Evolutionary conservation across 2,329 filamentous ascomycete genomes (phyloP).

Genomic region (Colletotrichum spaethianum): DNA sequence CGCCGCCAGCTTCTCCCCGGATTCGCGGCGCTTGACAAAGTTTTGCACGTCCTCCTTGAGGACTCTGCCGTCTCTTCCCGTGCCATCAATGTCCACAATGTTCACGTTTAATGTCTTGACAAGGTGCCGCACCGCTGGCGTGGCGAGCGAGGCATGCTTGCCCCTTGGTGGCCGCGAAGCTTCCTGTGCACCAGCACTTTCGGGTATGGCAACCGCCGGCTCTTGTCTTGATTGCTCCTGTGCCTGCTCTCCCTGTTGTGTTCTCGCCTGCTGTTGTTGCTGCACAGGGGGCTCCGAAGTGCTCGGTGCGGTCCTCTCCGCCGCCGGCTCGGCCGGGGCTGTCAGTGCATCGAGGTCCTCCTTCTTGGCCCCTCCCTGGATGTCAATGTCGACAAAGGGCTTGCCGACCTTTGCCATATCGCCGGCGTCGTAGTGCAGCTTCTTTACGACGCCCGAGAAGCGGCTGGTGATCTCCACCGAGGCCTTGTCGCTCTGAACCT

Average conservation of each 20-base stretch:
- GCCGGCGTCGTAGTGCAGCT: constrained; percentile 93
- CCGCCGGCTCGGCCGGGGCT: constrained; percentile 18
- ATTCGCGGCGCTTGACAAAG: constrained; percentile 71
- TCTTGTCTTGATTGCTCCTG: constrained; percentile 31
- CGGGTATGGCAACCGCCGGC: neutral
- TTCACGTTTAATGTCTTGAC: constrained; percentile 84
- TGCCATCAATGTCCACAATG: constrained; percentile 84
- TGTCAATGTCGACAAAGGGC: constrained; percentile 95
- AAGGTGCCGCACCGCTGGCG: constrained; percentile 91
- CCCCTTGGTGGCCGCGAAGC: constrained; percentile 60
- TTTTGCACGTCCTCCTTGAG: constrained; percentile 91
- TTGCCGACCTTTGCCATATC: constrained; percentile 97
- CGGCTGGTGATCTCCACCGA: constrained; percentile 92
- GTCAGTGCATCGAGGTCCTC: constrained; percentile 64
- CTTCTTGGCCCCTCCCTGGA: constrained; percentile 80
- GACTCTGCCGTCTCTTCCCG: constrained; percentile 91
- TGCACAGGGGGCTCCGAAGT: constrained; percentile 38
- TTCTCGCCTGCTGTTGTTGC: constrained; percentile 1
- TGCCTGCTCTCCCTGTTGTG: constrained; percentile 14
- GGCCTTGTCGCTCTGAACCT: constrained; percentile 98
- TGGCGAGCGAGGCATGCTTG: constrained; percentile 83
- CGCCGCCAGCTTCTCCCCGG: constrained; percentile 5
- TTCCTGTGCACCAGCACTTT: constrained; percentile 15
- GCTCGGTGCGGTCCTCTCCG: constrained; percentile 46
- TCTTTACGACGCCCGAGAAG: constrained; percentile 96